Conservation (phyloP, 2,329 filamentous ascomycete species). For the Rhynchosporium secalis region DNA sequence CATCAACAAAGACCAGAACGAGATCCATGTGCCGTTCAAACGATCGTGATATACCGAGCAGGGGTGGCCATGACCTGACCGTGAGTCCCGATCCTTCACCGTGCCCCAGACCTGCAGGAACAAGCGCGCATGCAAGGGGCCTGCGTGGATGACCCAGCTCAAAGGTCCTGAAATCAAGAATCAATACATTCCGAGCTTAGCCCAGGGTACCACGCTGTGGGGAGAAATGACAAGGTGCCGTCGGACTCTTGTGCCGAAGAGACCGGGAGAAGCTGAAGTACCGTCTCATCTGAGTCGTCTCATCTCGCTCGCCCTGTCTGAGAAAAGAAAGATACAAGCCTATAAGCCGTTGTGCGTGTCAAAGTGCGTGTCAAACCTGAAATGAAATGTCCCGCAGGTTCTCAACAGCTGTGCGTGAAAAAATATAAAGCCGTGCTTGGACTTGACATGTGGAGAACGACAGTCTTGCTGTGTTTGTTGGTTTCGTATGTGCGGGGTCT, state of each 20-base stretch:
- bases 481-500: background rate
- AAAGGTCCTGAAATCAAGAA: background rate
- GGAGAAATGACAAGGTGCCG: conserved; percentile 24
- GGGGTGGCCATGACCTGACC: conserved; percentile 13
- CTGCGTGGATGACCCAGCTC: background rate
- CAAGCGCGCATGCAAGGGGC: conserved; percentile 32
- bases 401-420: background rate
- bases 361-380: conserved; percentile 10
- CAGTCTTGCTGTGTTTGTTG: background rate
- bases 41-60: conserved; percentile 29
- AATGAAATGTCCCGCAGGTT: background rate
- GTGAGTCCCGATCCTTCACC: conserved; percentile 24
- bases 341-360: conserved; percentile 15
- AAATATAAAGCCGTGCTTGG: background rate
- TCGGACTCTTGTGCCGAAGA: conserved; percentile 28
- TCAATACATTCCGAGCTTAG: conserved; percentile 2
- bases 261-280: conserved; percentile 21
- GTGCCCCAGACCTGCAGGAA: conserved; percentile 38
- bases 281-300: conserved; percentile 10
- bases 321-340: background rate
- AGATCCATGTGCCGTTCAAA: conserved; percentile 30
- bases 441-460: background rate
- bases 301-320: background rate
- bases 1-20: background rate
- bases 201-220: conserved; percentile 20